These are phyloP conservation scores for Hansenula sp. DNA, from an alignment of 1,139 yeast genomes.

Conservation along the genomic window DNA sequence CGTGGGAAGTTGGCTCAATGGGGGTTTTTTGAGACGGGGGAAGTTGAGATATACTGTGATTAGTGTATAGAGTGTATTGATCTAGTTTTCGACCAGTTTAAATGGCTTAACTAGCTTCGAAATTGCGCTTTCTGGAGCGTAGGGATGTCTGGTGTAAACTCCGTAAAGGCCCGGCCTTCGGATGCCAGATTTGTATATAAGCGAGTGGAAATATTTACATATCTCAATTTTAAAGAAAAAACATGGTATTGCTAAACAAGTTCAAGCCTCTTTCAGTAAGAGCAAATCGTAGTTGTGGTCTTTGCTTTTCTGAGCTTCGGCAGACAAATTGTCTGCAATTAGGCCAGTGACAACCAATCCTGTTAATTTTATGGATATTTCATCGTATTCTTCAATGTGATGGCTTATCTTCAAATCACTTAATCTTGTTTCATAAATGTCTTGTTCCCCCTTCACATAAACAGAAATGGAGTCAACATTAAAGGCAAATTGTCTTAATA, in stretches of 20 bases:
- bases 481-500: not conserved
- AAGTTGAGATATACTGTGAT: too few relatives aligned
- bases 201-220: too few relatives aligned
- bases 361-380: not conserved
- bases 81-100: too few relatives aligned
- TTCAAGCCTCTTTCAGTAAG: not conserved
- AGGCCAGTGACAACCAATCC: not conserved
- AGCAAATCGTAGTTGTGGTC: not conserved
- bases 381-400: not conserved
- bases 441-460: not conserved
- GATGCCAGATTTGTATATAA: too few relatives aligned
- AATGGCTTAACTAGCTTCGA: not conserved
- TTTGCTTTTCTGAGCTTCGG: not conserved
- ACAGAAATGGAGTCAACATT: not conserved
- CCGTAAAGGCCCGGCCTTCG: conserved; percentile 1
- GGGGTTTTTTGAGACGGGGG: not conserved
- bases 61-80: too few relatives aligned
- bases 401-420: not conserved
- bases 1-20: not conserved
- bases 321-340: not conserved
- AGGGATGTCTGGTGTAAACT: not conserved
- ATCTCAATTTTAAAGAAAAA: too few relatives aligned
- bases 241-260: too few relatives aligned
- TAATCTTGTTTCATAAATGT: not conserved
- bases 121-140: not conserved